phyloP scores from a whole-genome alignment of 352 stramenopile genomes.

The Globisporangium echinulatum region DNA sequence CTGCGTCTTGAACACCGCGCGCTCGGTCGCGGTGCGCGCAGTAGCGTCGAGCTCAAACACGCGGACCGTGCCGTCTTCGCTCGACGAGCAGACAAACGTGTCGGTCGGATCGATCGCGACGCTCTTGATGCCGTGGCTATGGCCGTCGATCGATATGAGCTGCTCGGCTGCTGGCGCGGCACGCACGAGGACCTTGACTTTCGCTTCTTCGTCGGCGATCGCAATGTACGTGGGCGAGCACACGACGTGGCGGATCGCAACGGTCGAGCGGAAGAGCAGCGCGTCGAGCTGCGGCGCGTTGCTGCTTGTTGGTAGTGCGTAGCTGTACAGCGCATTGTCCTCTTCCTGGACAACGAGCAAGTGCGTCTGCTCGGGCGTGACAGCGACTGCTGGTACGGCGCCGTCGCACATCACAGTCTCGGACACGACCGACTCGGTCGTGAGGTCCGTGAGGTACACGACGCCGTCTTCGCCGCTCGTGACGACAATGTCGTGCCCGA shows the following conservation, averaged over 20 bases:
- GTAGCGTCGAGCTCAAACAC: slow-evolving; percentile 52
- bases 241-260: slow-evolving; percentile 62
- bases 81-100: slow-evolving; percentile 59
- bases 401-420: slow-evolving; percentile 51
- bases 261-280: slow-evolving; percentile 64
- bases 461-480: slow-evolving; percentile 78
- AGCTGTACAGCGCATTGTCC: slow-evolving; percentile 63
- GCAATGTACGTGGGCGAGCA: slow-evolving; percentile 59
- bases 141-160: slow-evolving; percentile 54
- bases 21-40: slow-evolving; percentile 29
- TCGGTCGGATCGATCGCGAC: slow-evolving; percentile 55
- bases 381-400: slow-evolving; percentile 57
- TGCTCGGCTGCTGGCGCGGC: slow-evolving; percentile 32
- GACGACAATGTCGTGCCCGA: slow-evolving; percentile 46
- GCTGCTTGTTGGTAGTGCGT: slow-evolving; percentile 47
- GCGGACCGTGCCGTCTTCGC: slow-evolving; percentile 61
- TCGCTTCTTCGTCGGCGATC: slow-evolving; percentile 65
- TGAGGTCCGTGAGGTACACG: slow-evolving; percentile 68
- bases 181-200: slow-evolving; percentile 62
- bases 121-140: slow-evolving; percentile 67
- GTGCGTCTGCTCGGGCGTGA: slow-evolving; percentile 58
- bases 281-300: slow-evolving; percentile 33
- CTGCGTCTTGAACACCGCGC: slow-evolving; percentile 47
- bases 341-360: slow-evolving; percentile 66
- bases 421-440: slow-evolving; percentile 37